Base-by-base conservation (phyloP, 768 basidiomycete genomes). In the Termitomyces sp. region DNA sequence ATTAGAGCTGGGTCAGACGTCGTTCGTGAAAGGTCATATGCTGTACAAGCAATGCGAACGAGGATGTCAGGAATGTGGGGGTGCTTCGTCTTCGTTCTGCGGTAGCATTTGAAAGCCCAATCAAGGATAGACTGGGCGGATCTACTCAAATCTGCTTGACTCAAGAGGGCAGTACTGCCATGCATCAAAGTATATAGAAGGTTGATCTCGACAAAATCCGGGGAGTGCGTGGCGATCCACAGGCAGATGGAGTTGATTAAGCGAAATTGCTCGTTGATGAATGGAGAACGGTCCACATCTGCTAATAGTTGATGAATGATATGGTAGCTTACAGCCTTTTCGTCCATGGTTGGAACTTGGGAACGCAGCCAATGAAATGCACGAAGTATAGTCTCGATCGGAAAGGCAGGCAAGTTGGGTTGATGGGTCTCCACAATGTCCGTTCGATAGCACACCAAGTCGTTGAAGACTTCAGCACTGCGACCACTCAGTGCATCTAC, bases 251-350 rank as follows among this genome's bases (percentile, higher is more conserved):
- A 80, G 52, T 91, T 86, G 38, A 94, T 64, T 27, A 86, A 71
- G 12, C 95, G 84, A 38, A 84, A 68, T 64, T 95, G 91, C 65
- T 96, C 92, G 66, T 91, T 90, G 57, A 96, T 79, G 36, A 97
- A 76, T 18, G 86, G 86, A 0, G 84, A 82, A 10, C 70, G 67
- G 54, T 89, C 81, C 9, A 93, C 71, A 38, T 78, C 76, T 5
- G 84, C 77, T 58, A 95, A 83, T 13, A 96, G 75, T 48, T 82
- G 80, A 54, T 88, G 86, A 25, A 92, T 67, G 52, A 91, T 79
- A 56, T 94, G 91, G 66, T 91, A 94, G 5, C 85, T 83, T 46
- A 83, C 83, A 11, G 87, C 80, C n/a, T 72, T 70, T 23, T 69
- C 70, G 39, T 80, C 72, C 18, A 77, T 75, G 13, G 71, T 66